These are phyloP conservation scores for Amaranthus tricolor DNA, from an alignment of 179 eudicot genomes.

Conservation along the genomic window DNA sequence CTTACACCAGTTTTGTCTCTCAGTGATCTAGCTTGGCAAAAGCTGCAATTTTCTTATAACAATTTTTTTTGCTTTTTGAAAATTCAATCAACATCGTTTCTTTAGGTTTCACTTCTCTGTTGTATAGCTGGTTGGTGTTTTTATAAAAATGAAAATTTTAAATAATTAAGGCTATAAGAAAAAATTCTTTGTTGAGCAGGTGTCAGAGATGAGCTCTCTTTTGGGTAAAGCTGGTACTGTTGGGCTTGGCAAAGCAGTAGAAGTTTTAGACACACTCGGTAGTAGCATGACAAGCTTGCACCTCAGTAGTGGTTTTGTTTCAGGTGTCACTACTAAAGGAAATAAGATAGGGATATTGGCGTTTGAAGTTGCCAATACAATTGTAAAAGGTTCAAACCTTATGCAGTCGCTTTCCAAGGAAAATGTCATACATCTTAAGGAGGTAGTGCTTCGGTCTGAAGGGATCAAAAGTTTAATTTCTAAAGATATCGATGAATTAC, in stretches of 20 bases:
- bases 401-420: constrained; percentile 90
- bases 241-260: constrained; percentile 93
- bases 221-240: constrained; percentile 58
- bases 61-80: background rate
- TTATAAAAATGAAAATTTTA: too few species aligned
- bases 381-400: constrained; percentile 91
- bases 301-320: constrained; percentile 73
- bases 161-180: background rate
- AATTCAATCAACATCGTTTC: background rate
- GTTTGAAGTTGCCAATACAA: constrained; percentile 92
- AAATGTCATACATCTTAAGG: constrained; percentile 72
- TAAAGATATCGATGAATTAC: constrained; percentile 74
- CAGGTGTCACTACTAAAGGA: constrained; percentile 68
- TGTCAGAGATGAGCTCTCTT: constrained; percentile 79
- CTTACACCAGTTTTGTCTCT: background rate
- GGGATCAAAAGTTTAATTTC: constrained; percentile 81
- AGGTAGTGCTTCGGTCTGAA: constrained; percentile 83
- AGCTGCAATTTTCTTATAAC: background rate
- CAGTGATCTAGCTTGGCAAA: background rate
- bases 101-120: background rate
- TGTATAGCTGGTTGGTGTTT: constrained; percentile 9
- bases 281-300: constrained; percentile 95
- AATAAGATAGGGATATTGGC: constrained; percentile 82
- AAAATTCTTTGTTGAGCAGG: constrained; percentile 36
- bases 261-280: constrained; percentile 93